Evolutionary conservation across 305 asterid species (phyloP).

Genomic region (Solanum hybrid): DNA sequence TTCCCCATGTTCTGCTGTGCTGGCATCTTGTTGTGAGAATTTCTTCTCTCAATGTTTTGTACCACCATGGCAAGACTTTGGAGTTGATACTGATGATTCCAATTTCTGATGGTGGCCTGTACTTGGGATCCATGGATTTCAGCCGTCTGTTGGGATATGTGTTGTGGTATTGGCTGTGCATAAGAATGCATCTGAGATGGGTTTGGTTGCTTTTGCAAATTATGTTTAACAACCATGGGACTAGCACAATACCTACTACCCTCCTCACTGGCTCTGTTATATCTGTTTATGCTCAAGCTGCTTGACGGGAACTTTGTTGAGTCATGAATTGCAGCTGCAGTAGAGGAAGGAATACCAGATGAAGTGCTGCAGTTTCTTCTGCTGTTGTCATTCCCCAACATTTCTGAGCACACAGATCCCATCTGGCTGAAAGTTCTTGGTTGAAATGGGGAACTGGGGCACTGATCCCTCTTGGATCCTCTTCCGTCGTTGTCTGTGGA

Average conservation of each 20-base stretch:
- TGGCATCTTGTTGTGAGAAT: conserved; percentile 17
- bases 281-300: conserved; percentile 19
- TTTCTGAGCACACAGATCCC: conserved; percentile 28
- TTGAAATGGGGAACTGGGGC: conserved; percentile 17
- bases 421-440: conserved; percentile 20
- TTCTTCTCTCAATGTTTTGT: conserved; percentile 23
- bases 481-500: conserved; percentile 19
- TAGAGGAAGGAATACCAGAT: conserved; percentile 14
- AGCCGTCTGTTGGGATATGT: conserved; percentile 11
- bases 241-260: conserved; percentile 14
- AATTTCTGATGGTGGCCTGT: conserved; percentile 21
- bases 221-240: conserved; percentile 11
- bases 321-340: conserved; percentile 21
- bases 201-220: conserved; percentile 28
- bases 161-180: conserved; percentile 22
- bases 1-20: conserved; percentile 19
- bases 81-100: conserved; percentile 27
- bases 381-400: conserved; percentile 8
- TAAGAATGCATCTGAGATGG: conserved; percentile 24
- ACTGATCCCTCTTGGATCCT: conserved; percentile 38
- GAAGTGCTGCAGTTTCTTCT: conserved; percentile 15
- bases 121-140: conserved; percentile 23
- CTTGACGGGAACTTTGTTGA: conserved; percentile 20
- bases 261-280: conserved; percentile 17
- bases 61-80: conserved; percentile 14